These are phyloP conservation scores for Falciphora oryzae DNA, from an alignment of 2,329 filamentous ascomycete genomes.

Conservation along the genomic window DNA sequence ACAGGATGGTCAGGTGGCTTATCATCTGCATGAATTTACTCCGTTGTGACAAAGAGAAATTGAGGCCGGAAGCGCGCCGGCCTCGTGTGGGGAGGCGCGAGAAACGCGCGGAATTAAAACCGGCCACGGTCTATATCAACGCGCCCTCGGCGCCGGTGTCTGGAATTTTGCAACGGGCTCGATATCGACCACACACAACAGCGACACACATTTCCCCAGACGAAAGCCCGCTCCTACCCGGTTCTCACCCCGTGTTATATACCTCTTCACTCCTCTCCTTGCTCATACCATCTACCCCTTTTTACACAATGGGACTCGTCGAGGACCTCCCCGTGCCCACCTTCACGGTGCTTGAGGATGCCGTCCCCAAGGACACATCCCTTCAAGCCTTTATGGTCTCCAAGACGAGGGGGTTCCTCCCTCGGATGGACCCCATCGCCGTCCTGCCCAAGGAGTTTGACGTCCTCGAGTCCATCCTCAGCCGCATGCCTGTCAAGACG, in stretches of 20 bases:
- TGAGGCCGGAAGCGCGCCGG: constrained; percentile 4
- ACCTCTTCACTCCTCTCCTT: not conserved
- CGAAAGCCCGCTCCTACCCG: not conserved
- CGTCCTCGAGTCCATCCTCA: constrained; percentile 63
- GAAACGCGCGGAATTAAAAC: constrained; percentile 41
- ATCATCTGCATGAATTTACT: constrained; percentile 4
- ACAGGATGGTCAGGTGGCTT: not conserved
- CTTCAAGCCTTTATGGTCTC: constrained; percentile 76
- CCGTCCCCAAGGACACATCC: constrained; percentile 54
- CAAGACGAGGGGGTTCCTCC: constrained; percentile 67
- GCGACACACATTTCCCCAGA: not conserved
- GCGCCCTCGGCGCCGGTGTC: constrained; percentile 19
- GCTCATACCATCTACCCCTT: not conserved
- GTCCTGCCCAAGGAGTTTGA: constrained; percentile 69
- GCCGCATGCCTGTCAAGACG: constrained; percentile 74
- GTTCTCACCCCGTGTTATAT: not conserved
- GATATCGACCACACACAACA: constrained; percentile 4
- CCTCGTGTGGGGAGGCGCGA: constrained; percentile 11
- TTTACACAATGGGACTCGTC: constrained; percentile 36
- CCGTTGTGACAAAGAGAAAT: constrained; percentile 16
- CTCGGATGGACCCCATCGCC: constrained; percentile 56
- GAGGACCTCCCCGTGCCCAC: constrained; percentile 20
- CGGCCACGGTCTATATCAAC: constrained; percentile 45
- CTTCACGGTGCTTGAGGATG: constrained; percentile 60
- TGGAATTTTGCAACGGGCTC: constrained; percentile 1